Base-by-base conservation (phyloP, 768 basidiomycete species). In the Suillus alpinus region DNA sequence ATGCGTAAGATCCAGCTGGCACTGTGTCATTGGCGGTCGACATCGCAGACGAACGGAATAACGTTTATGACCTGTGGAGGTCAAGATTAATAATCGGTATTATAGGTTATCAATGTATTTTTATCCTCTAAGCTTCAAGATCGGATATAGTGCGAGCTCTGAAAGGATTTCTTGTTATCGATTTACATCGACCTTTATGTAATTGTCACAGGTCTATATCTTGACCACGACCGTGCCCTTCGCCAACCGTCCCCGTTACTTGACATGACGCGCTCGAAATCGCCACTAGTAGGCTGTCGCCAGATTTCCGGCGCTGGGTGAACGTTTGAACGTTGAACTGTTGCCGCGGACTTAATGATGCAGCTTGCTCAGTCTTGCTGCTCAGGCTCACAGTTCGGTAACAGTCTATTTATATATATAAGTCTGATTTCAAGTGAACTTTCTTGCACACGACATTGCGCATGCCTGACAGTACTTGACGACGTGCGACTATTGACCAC, bases 1-100 rank as follows among this genome's bases (percentile, higher is more conserved):
- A 90, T 26, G 80, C 77, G 68, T 92, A 93, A 23, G 75, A 85
- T 20, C 91, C 91, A 44, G 76, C 23, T 39, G 70, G 40, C 80
- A 63, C 9, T 4, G 13, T 26, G 9, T 53, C 23, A 1, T 37
- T 37, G 26, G 6, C 9, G 26, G 53, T 55, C 23, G 53, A 18
- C 53, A 55, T 55, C 16, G 16, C 36, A 16, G 34, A 53, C 13
- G 14, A 23, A 13, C 16, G 8, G 47, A 40, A 40, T 40, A 40
- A 16, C 16, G 47, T 49, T 49, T 49, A 49, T 18, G 29, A 18
- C 29, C 47, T 49, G 26, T 47, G 46, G 26, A 29, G 12, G 13
- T 18, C 20, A 47, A 26, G 12, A 31, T 50, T 31, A 10, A 50
- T 50, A 50, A 50, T 26, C 26, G 26, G 26, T 26, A 26, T 26